Percentiles rank a stretch among this genome's conserved stretches.
These are phyloP conservation scores for Penicillium decumbens DNA, from an alignment of 2,329 filamentous ascomycete species.

Conservation along the genomic window DNA sequence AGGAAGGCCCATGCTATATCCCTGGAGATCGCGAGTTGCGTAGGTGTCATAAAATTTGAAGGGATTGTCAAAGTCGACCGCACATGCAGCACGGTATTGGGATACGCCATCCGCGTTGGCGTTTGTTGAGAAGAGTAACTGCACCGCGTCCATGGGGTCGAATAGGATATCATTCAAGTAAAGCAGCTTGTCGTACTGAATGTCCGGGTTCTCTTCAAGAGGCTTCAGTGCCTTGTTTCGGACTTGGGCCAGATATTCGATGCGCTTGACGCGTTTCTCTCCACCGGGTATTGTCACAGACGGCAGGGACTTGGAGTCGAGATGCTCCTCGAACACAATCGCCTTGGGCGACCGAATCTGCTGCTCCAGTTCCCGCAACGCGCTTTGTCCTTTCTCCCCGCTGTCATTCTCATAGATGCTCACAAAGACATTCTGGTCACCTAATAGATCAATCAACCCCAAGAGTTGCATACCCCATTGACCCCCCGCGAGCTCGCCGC, in stretches of 20 bases:
- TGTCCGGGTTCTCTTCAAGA: slow-evolving; percentile 48
- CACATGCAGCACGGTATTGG: slow-evolving; percentile 65
- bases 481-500: slow-evolving; percentile 57
- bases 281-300: slow-evolving; percentile 61
- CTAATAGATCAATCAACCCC: slow-evolving; percentile 61
- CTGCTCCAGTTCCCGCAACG: slow-evolving; percentile 52
- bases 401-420: slow-evolving; percentile 72
- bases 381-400: slow-evolving; percentile 52
- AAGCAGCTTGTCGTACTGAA: slow-evolving; percentile 53
- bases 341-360: slow-evolving; percentile 48
- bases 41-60: slow-evolving; percentile 76
- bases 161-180: slow-evolving; percentile 66
- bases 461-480: slow-evolving; percentile 60
- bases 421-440: slow-evolving; percentile 63
- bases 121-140: slow-evolving; percentile 60
- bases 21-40: slow-evolving; percentile 66
- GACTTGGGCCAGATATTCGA: slow-evolving; percentile 67
- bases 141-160: slow-evolving; percentile 54
- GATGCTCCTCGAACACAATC: slow-evolving; percentile 57
- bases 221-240: slow-evolving; percentile 66
- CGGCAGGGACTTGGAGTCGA: slow-evolving; percentile 55
- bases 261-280: slow-evolving; percentile 62
- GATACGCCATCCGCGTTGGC: slow-evolving; percentile 49
- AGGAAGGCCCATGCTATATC: slow-evolving; percentile 63
- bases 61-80: slow-evolving; percentile 68